Conservation (phyloP, 768 basidiomycete species). For the Phaffia tasmanica region DNA sequence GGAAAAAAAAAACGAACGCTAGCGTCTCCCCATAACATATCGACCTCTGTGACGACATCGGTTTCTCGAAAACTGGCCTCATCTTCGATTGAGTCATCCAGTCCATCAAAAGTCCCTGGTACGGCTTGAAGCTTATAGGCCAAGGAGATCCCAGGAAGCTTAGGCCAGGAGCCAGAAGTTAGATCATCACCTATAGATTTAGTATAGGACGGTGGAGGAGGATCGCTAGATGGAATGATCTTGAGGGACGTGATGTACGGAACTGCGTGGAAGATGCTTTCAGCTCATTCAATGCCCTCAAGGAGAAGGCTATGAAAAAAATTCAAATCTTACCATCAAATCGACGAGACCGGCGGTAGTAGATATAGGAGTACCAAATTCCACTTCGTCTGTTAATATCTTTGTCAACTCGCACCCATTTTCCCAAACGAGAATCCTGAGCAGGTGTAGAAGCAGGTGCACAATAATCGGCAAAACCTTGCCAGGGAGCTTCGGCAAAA, state of each 20-base stretch:
- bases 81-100: background rate
- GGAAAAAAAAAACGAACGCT: background rate
- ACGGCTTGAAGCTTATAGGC: slow-evolving; percentile 17
- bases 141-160: background rate
- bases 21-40: slow-evolving; percentile 75
- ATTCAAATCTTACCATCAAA: slow-evolving; percentile 17
- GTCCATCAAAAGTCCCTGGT: background rate
- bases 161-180: slow-evolving; percentile 15
- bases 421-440: slow-evolving; percentile 53
- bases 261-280: slow-evolving; percentile 43
- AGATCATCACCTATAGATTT: slow-evolving; percentile 16
- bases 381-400: slow-evolving; percentile 59
- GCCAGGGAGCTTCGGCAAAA: slow-evolving; percentile 40
- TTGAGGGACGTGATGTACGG: slow-evolving; percentile 63
- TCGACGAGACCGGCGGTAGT: slow-evolving; percentile 63
- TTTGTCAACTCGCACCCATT: slow-evolving; percentile 78
- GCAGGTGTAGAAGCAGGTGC: slow-evolving; percentile 57
- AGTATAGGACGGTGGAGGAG: background rate
- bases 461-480: slow-evolving; percentile 50
- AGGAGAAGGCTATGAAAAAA: background rate
- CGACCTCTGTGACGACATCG: slow-evolving; percentile 77
- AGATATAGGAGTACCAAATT: slow-evolving; percentile 56
- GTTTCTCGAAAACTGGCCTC: slow-evolving; percentile 30
- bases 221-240: slow-evolving; percentile 41
- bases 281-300: background rate